Conservation (phyloP, 768 basidiomycete species). For the Daedaleopsis sinensis region DNA sequence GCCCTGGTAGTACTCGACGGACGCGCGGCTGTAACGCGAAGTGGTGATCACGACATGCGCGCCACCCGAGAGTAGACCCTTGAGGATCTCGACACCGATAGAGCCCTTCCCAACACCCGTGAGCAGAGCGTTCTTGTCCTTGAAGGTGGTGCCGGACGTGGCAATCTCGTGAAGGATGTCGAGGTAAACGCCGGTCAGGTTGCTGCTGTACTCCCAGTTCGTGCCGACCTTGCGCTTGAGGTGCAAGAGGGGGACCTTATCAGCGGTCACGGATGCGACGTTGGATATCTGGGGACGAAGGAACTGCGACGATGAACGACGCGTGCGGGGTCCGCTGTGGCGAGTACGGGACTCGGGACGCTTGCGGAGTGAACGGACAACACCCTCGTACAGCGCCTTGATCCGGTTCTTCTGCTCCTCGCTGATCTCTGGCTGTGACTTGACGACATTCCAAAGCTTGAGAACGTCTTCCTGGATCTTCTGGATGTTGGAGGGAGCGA, state of each 20-base stretch:
- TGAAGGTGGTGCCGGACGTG: constrained; percentile 97
- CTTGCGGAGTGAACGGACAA: constrained; percentile 90
- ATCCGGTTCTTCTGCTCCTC: constrained; percentile 96
- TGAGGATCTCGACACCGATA: constrained; percentile 96
- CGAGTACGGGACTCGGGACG: constrained; percentile 64
- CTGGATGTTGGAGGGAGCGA: constrained; percentile 86
- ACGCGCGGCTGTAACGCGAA: constrained; percentile 93
- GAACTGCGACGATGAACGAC: constrained; percentile 96
- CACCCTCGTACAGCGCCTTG: constrained; percentile 94
- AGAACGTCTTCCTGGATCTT: constrained; percentile 97
- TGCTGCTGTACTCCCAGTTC: constrained; percentile 97
- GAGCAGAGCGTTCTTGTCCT: constrained; percentile 97
- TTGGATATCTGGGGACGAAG: constrained; percentile 86
- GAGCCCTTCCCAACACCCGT: constrained; percentile 98
- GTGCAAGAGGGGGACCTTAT: constrained; percentile 93
- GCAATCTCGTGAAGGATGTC: constrained; percentile 98
- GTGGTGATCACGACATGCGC: constrained; percentile 98
- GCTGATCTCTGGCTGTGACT: constrained; percentile 95
- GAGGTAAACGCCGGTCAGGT: constrained; percentile 92
- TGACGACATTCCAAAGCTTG: constrained; percentile 97
- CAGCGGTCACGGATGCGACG: constrained; percentile 73
- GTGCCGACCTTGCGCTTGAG: constrained; percentile 95
- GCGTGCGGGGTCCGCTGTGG: constrained; percentile 55
- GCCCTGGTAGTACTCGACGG: constrained; percentile 97
- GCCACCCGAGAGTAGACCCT: constrained; percentile 94